phyloP scores from a whole-genome alignment of 306 rosid species.

The Dryas octopetala region DNA sequence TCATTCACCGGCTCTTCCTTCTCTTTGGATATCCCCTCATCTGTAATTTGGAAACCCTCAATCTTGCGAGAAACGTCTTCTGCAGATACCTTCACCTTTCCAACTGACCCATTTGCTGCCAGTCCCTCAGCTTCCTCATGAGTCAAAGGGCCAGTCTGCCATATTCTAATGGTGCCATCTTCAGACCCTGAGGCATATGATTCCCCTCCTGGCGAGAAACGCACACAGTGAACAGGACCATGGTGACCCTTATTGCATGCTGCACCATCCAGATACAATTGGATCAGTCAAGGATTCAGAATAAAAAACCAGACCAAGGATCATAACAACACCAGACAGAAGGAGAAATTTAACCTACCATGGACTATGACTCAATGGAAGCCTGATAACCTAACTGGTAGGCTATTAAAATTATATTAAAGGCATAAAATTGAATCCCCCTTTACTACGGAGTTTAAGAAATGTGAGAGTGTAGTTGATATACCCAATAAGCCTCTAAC shows the following conservation, averaged over 20 bases:
- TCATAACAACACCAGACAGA: neutral
- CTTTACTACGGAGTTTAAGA: neutral
- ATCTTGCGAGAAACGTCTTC: constrained; percentile 77
- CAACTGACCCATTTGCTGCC: constrained; percentile 54
- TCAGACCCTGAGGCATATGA: constrained; percentile 99
- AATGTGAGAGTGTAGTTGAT: neutral
- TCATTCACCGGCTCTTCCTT: constrained; percentile 57
- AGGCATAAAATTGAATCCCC: neutral
- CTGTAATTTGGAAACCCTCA: constrained; percentile 75
- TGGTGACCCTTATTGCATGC: constrained; percentile 99
- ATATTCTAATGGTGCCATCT: constrained; percentile 97
- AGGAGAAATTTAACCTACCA: neutral
- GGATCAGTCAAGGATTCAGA: neutral
- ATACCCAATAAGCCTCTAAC: too few species aligned
- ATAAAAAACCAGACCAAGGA: neutral
- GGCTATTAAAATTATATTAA: neutral
- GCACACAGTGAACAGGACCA: constrained; percentile 96
- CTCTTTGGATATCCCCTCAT: constrained; percentile 62
- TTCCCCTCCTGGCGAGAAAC: constrained; percentile 98
- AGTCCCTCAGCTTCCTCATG: constrained; percentile 51
- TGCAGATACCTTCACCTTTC: constrained; percentile 53
- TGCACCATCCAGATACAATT: constrained; percentile 38
- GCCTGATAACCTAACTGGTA: neutral
- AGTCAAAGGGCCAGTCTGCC: constrained; percentile 90
- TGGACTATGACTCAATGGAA: neutral